These are phyloP conservation scores for Fonsecaea nubica DNA, from an alignment of 2,329 filamentous ascomycete genomes.

Conservation along the genomic window DNA sequence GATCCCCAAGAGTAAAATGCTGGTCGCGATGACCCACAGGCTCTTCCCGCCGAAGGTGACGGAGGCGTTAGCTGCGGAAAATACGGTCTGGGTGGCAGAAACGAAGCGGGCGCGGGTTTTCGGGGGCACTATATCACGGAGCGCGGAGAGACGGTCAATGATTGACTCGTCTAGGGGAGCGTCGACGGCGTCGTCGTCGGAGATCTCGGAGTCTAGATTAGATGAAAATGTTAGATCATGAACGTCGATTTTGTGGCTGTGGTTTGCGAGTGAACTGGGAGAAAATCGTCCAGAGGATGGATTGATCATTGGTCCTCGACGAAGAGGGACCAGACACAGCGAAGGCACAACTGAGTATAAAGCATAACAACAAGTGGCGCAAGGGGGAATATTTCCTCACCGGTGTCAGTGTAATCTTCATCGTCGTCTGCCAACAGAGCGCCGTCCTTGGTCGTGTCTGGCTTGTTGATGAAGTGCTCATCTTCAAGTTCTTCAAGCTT, in stretches of 20 bases:
- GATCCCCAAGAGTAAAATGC: constrained; percentile 85
- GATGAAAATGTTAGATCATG: constrained; percentile 21
- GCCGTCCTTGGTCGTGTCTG: constrained; percentile 66
- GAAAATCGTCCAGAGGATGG: not conserved
- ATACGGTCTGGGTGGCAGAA: constrained; percentile 59
- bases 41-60: constrained; percentile 77
- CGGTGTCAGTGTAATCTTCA: constrained; percentile 90
- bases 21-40: constrained; percentile 89
- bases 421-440: constrained; percentile 62
- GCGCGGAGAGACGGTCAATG: constrained; percentile 72
- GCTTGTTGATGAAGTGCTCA: constrained; percentile 84
- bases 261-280: not conserved
- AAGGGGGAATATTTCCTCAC: constrained; percentile 58
- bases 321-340: not conserved
- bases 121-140: constrained; percentile 78
- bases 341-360: not conserved
- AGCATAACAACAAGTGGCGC: constrained; percentile 24
- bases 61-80: constrained; percentile 54
- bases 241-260: not conserved
- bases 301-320: no score
- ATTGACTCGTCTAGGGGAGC: constrained; percentile 64
- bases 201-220: constrained; percentile 77
- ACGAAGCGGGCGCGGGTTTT: constrained; percentile 72
- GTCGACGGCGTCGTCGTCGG: constrained; percentile 74
- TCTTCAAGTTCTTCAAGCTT: constrained; percentile 96